These are phyloP conservation scores for Fusarium napiforme DNA, from an alignment of 2,329 filamentous ascomycete species.

Conservation along the genomic window DNA sequence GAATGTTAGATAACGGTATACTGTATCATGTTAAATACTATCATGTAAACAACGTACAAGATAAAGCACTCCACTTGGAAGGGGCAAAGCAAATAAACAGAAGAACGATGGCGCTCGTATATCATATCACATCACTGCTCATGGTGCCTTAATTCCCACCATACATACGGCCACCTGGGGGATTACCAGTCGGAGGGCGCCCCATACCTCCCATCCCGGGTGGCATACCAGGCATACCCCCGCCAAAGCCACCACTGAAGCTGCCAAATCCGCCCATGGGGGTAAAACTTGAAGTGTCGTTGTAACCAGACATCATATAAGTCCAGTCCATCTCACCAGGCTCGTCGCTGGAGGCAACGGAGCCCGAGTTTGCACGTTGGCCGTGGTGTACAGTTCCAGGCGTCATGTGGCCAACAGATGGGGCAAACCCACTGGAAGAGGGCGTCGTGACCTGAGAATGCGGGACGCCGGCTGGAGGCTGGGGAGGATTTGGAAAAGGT, in stretches of 20 bases:
- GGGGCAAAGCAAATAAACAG: not conserved
- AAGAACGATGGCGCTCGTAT: not conserved
- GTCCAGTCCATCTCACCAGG: conserved; percentile 60
- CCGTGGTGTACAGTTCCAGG: conserved; percentile 12
- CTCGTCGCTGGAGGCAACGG: conserved; percentile 44
- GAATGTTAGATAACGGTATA: not conserved
- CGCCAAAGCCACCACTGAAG: conserved; percentile 43
- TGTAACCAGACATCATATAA: conserved; percentile 57
- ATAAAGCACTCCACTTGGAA: not conserved
- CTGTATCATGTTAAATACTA: not conserved
- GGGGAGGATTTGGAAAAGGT: conserved; percentile 35
- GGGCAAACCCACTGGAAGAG: conserved; percentile 49
- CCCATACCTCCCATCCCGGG: conserved; percentile 33
- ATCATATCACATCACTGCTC: conserved; percentile 1
- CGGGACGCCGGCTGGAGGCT: conserved; percentile 43
- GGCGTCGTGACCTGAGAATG: conserved; percentile 35
- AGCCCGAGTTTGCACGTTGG: conserved; percentile 26
- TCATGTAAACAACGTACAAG: not conserved
- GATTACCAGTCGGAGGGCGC: conserved; percentile 16
- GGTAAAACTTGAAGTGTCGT: conserved; percentile 48
- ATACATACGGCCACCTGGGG: conserved; percentile 45
- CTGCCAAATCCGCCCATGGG: conserved; percentile 45
- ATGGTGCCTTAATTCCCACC: conserved; percentile 34
- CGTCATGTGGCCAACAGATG: conserved; percentile 41
- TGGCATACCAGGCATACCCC: conserved; percentile 38